Evolutionary conservation across 306 rosid genomes (phyloP).

Genomic region (Quercus parvula): DNA sequence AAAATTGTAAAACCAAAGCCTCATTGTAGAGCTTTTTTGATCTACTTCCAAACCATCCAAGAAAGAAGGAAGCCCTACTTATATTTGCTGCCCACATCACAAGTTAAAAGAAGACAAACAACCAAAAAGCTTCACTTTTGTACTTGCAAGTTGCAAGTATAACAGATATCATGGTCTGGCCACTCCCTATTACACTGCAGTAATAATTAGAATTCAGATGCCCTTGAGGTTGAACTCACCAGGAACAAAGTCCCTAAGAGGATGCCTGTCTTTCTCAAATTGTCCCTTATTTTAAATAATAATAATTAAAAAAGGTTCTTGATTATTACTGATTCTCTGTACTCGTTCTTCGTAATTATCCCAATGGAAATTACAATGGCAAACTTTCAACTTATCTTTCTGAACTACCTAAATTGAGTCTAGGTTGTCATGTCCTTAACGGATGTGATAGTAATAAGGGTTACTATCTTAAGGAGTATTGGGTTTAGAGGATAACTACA

Average conservation of each 20-base stretch:
- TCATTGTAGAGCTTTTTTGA: neutral
- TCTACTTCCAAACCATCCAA: neutral
- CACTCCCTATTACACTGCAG: neutral
- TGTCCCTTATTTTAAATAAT: neutral
- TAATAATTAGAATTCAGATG: neutral
- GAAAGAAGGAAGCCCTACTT: neutral
- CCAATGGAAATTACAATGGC: neutral
- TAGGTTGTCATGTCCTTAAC: neutral
- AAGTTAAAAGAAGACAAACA: neutral
- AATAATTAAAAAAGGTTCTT: neutral
- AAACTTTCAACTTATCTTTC: neutral
- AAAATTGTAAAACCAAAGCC: neutral
- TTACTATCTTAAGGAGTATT: neutral
- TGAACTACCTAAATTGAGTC: neutral
- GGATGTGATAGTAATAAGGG: neutral
- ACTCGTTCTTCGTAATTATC: neutral
- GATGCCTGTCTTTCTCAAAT: neutral
- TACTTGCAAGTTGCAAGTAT: neutral
- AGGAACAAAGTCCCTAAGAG: neutral
- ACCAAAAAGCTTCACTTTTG: neutral
- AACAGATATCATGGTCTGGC: neutral
- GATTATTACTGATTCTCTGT: neutral
- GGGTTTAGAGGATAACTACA: neutral
- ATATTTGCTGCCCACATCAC: neutral
- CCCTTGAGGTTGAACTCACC: neutral